Evolutionary conservation across 2,329 filamentous ascomycete species (phyloP).

Genomic region (Claviceps sp.): DNA sequence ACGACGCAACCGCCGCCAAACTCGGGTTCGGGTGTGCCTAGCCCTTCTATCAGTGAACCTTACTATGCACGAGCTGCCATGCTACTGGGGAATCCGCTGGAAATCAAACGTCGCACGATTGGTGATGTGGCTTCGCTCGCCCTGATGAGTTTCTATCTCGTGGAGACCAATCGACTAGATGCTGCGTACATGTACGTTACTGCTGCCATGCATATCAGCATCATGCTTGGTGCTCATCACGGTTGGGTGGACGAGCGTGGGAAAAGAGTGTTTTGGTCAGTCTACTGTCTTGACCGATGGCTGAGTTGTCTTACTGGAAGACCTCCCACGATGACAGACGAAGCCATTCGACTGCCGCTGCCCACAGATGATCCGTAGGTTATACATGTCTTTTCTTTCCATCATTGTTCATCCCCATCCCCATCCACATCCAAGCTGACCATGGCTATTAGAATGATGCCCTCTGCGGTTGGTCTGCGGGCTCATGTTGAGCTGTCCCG

Average conservation of each 20-base stretch:
- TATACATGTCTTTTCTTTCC: slow-evolving; percentile 5
- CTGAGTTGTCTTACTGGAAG: slow-evolving; percentile 36
- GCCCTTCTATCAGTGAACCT: slow-evolving; percentile 24
- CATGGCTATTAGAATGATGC: slow-evolving; percentile 23
- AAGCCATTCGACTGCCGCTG: slow-evolving; percentile 29
- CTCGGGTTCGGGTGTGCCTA: slow-evolving; percentile 9
- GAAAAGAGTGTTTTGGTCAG: slow-evolving; percentile 37
- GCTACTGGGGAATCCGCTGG: slow-evolving; percentile 33
- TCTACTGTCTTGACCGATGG: slow-evolving; percentile 36
- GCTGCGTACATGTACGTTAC: slow-evolving; percentile 33
- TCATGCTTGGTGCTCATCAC: slow-evolving; percentile 34
- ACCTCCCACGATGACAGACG: slow-evolving; percentile 31
- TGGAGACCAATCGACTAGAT: slow-evolving; percentile 36
- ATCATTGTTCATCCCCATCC: neutral
- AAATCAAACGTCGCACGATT: slow-evolving; percentile 26
- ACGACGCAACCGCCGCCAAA: slow-evolving; percentile 4
- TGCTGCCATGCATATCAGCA: slow-evolving; percentile 32
- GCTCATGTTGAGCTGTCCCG: slow-evolving; percentile 33
- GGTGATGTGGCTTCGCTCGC: slow-evolving; percentile 30
- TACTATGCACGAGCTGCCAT: slow-evolving; percentile 30
- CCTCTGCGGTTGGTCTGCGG: slow-evolving; percentile 28
- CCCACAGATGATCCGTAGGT: slow-evolving; percentile 28
- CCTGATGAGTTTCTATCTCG: slow-evolving; percentile 34
- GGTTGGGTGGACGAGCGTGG: slow-evolving; percentile 29
- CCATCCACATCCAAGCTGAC: neutral